These are phyloP conservation scores for Botrytis squamosa DNA, from an alignment of 2,329 filamentous ascomycete genomes.

Conservation along the genomic window DNA sequence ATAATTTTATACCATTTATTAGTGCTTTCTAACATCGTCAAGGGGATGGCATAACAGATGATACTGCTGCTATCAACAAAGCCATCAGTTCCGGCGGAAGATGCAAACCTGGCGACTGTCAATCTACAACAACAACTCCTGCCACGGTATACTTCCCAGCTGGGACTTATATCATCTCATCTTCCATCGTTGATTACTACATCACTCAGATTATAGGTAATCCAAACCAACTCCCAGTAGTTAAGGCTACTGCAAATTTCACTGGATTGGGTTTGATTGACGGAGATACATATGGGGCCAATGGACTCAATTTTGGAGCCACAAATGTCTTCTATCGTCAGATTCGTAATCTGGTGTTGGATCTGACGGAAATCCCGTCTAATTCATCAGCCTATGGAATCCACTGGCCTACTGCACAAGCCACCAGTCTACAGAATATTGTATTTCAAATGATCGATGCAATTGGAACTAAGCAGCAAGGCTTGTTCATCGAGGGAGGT, in stretches of 20 bases:
- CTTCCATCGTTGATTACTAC: constrained; percentile 32
- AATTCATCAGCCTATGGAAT: constrained; percentile 42
- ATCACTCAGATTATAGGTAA: constrained; percentile 36
- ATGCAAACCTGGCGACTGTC: constrained; percentile 48
- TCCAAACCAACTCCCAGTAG: constrained; percentile 54
- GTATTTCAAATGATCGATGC: constrained; percentile 55
- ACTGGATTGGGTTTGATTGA: constrained; percentile 77
- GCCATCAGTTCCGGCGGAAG: constrained; percentile 31
- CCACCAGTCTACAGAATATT: constrained; percentile 61
- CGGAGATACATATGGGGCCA: constrained; percentile 72
- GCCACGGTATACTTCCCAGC: constrained; percentile 35
- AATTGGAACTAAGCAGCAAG: constrained; percentile 51
- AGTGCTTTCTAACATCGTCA: constrained; percentile 80
- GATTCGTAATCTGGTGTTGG: constrained; percentile 64
- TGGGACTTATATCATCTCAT: constrained; percentile 35
- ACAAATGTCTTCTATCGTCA: constrained; percentile 67
- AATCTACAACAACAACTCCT: constrained; percentile 50
- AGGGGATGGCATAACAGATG: constrained; percentile 65
- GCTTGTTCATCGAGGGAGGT: constrained; percentile 58
- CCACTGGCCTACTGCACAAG: constrained; percentile 55
- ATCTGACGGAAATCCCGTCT: constrained; percentile 44
- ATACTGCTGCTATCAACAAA: constrained; percentile 79
- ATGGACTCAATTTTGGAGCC: constrained; percentile 72
- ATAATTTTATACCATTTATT: constrained; percentile 60
- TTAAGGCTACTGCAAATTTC: constrained; percentile 72